Percentiles rank a stretch among this genome's conserved stretches.
Evolutionary conservation across 176 grass and related monocot species (phyloP).

Genomic region (Phragmites australis): DNA sequence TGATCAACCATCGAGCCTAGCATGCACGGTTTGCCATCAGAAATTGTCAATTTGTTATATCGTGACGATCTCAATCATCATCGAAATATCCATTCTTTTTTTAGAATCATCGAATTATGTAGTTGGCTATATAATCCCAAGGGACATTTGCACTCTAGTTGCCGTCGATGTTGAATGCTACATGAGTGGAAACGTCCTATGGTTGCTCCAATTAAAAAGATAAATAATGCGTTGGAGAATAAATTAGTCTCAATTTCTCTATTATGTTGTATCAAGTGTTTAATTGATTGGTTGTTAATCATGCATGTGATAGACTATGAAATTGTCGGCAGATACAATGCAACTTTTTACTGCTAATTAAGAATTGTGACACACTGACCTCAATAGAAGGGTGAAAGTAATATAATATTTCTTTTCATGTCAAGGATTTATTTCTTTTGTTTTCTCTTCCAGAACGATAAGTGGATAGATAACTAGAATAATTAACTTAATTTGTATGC

Average conservation of each 20-base stretch:
- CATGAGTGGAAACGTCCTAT: background rate
- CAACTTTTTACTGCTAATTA: background rate
- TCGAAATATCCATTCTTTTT: background rate
- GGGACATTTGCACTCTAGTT: background rate
- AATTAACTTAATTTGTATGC: background rate
- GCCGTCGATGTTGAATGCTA: background rate
- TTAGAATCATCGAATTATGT: background rate
- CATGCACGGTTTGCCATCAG: background rate
- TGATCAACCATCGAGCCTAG: background rate
- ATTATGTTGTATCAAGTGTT: background rate
- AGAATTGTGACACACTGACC: background rate
- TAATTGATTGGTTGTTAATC: slow-evolving; percentile 13
- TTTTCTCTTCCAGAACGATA: background rate
- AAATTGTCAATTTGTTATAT: background rate
- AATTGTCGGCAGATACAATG: background rate
- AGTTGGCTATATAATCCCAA: background rate
- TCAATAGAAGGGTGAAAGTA: background rate
- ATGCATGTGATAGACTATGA: background rate
- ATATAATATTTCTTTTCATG: background rate
- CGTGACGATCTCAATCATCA: background rate
- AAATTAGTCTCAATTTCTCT: background rate
- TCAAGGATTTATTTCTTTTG: background rate
- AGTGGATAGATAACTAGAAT: background rate
- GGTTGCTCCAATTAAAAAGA: background rate
- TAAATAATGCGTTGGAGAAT: background rate